phyloP scores from a whole-genome alignment of 169 alveolate species.

The Amoebophrya sp. region DNA sequence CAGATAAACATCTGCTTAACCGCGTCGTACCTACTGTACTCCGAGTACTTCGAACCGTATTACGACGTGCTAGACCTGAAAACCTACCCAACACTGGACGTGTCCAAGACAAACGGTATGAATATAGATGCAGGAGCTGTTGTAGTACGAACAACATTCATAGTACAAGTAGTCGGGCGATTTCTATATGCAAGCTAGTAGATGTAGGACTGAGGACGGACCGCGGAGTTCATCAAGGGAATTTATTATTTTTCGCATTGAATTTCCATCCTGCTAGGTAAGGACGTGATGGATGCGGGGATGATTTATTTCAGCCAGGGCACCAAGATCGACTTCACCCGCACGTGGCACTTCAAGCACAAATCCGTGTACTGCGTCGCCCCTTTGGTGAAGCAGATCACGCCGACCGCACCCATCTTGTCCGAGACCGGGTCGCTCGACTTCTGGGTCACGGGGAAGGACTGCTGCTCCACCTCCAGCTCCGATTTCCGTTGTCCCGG shows the following conservation, averaged over 20 bases:
- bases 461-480: not conserved
- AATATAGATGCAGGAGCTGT: too few species aligned
- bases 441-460: not conserved
- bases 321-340: not conserved
- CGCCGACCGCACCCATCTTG: too few species aligned
- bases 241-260: too few species aligned
- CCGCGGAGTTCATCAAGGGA: too few species aligned
- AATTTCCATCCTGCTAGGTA: too few species aligned
- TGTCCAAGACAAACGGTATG: not conserved
- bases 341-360: not conserved
- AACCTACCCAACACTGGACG: not conserved
- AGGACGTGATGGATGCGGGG: not conserved
- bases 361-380: not conserved
- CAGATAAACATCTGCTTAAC: not conserved
- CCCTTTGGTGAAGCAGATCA: not conserved
- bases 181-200: too few species aligned
- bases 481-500: not conserved
- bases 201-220: too few species aligned
- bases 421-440: not conserved
- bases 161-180: too few species aligned
- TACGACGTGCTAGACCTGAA: not conserved
- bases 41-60: not conserved
- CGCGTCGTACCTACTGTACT: not conserved
- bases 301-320: not conserved
- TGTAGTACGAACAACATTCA: too few species aligned